A percentile compares a stretch with the other conserved stretches of the same genome.
Evolutionary conservation across 129 eudicot genomes (phyloP).

Genomic region (Calendula officinalis): DNA sequence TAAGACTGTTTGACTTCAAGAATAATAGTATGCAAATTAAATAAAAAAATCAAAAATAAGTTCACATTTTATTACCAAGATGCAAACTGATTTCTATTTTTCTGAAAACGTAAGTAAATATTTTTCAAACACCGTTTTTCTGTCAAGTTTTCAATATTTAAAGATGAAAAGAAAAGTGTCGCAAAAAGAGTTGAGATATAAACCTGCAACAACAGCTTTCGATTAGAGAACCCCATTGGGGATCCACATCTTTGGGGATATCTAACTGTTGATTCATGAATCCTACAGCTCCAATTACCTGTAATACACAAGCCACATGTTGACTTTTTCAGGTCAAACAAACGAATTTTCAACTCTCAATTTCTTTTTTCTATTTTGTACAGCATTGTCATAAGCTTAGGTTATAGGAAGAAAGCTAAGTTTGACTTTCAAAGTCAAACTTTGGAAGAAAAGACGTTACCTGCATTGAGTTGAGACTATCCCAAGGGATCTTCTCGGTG

Average conservation of each 20-base stretch:
- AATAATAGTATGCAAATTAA: neutral
- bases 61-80: too few species aligned
- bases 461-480: slow-evolving; percentile 93
- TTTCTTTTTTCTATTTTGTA: too few species aligned
- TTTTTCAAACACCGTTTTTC: too few species aligned
- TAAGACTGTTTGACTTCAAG: neutral
- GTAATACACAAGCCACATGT: slow-evolving; percentile 7
- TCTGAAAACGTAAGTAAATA: too few species aligned
- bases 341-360: too few species aligned
- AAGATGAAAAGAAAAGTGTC: neutral
- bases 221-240: slow-evolving; percentile 75
- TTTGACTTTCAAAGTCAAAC: slow-evolving; percentile 9
- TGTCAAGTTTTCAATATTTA: neutral
- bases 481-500: slow-evolving; percentile 96
- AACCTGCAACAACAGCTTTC: slow-evolving; percentile 94
- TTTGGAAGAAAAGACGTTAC: slow-evolving; percentile 32
- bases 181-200: slow-evolving; percentile 4
- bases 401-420: neutral
- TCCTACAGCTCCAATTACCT: slow-evolving; percentile 97
- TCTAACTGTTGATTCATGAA: slow-evolving; percentile 90
- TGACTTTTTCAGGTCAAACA: slow-evolving; percentile 29
- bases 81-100: too few species aligned
- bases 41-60: too few species aligned
- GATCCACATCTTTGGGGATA: slow-evolving; percentile 78
- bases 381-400: too few species aligned